These are phyloP conservation scores for Plasmodium inui DNA, from an alignment of 169 alveolate genomes.

Conservation along the genomic window DNA sequence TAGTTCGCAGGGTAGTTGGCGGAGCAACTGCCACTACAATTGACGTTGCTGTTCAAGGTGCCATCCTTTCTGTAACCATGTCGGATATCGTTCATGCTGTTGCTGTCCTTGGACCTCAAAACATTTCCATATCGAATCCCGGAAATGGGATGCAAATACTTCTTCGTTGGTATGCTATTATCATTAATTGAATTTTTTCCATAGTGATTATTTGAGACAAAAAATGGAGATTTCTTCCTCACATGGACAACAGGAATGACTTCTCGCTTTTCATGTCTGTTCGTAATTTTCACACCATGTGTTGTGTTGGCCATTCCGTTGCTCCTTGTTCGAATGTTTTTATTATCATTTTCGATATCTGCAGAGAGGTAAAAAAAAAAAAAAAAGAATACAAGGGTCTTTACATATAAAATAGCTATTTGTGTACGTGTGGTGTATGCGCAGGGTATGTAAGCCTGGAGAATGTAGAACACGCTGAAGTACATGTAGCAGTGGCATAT, in stretches of 20 bases:
- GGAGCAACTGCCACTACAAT: not conserved
- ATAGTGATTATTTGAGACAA: not conserved
- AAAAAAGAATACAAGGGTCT: not conserved
- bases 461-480: not conserved
- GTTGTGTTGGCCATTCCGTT: not conserved
- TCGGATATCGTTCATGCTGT: not conserved
- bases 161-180: constrained; percentile 16
- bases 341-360: constrained; percentile 53
- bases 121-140: not conserved
- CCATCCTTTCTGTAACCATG: not conserved
- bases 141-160: constrained; percentile 13
- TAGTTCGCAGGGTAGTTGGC: not conserved
- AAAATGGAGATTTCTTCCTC: not conserved
- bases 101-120: not conserved
- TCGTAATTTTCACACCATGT: not conserved
- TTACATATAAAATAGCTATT: not conserved
- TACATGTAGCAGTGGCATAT: not conserved
- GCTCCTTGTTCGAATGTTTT: not conserved
- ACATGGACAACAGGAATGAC: not conserved
- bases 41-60: not conserved
- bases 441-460: not conserved
- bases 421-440: not conserved
- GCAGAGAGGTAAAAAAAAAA: constrained; percentile 6
- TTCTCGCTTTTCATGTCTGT: constrained; percentile 9
- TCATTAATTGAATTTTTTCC: constrained; percentile 5